These are phyloP conservation scores for Pythium insidiosum DNA, from an alignment of 352 stramenopile species.

Conservation along the genomic window DNA sequence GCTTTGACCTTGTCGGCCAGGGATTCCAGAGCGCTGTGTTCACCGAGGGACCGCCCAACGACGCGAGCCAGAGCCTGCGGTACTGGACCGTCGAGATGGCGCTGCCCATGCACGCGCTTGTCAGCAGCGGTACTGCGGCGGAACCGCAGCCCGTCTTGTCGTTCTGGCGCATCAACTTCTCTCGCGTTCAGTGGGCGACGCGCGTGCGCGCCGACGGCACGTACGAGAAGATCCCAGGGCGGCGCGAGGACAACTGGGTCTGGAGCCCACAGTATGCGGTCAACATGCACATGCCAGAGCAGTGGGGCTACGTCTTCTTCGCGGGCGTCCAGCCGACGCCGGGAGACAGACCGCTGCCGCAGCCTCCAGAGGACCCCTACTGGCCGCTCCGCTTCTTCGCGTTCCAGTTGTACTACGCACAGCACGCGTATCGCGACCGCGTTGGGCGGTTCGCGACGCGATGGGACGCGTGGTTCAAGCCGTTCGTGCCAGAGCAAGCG, in stretches of 20 bases:
- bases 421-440: slow-evolving; percentile 26
- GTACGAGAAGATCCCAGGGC: slow-evolving; percentile 43
- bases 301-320: slow-evolving; percentile 85
- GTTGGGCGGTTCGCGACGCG: slow-evolving; percentile 22
- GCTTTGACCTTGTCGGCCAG: slow-evolving; percentile 59
- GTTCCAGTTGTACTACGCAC: slow-evolving; percentile 68
- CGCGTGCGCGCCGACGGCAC: slow-evolving; percentile 10
- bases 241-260: slow-evolving; percentile 79
- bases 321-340: slow-evolving; percentile 10
- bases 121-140: slow-evolving; percentile 23
- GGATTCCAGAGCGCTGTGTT: slow-evolving; percentile 42
- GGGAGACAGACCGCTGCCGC: background rate
- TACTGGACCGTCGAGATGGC: slow-evolving; percentile 83
- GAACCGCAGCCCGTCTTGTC: slow-evolving; percentile 27
- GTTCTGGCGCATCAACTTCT: slow-evolving; percentile 87
- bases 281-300: slow-evolving; percentile 85
- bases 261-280: slow-evolving; percentile 82
- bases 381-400: slow-evolving; percentile 40
- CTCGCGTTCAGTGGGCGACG: slow-evolving; percentile 73
- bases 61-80: slow-evolving; percentile 40
- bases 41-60: slow-evolving; percentile 53
- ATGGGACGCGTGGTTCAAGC: slow-evolving; percentile 17
- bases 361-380: slow-evolving; percentile 28
- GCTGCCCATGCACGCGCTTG: slow-evolving; percentile 55
- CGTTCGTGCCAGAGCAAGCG: slow-evolving; percentile 21